These are phyloP conservation scores for Arabis alpina DNA, from an alignment of 345 rosid species.

Conservation along the genomic window DNA sequence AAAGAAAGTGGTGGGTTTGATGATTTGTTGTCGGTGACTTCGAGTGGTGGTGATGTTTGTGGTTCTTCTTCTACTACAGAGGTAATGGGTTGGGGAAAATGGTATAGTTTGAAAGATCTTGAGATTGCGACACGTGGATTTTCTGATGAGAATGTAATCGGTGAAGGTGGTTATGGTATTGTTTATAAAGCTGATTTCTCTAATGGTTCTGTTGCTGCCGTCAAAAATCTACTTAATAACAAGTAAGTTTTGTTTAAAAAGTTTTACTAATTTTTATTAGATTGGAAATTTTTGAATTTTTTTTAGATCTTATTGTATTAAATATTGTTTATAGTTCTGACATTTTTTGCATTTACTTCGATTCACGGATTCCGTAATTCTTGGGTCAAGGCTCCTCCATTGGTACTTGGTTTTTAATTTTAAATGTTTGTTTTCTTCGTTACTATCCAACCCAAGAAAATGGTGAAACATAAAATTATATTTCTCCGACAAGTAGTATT, in stretches of 20 bases:
- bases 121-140: slow-evolving; percentile 86
- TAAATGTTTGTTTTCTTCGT: slow-evolving; percentile 22
- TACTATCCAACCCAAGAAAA: slow-evolving; percentile 22
- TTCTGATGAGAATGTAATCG: slow-evolving; percentile 76
- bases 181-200: slow-evolving; percentile 75
- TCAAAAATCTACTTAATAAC: slow-evolving; percentile 86
- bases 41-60: slow-evolving; percentile 59
- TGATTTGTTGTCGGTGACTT: slow-evolving; percentile 50
- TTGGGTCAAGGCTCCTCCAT: slow-evolving; percentile 43
- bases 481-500: slow-evolving; percentile 27
- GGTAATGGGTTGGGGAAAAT: slow-evolving; percentile 86
- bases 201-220: slow-evolving; percentile 86
- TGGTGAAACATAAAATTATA: slow-evolving; percentile 21
- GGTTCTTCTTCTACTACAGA: slow-evolving; percentile 8
- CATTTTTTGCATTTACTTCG: slow-evolving; percentile 31
- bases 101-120: slow-evolving; percentile 86
- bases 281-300: not conserved
- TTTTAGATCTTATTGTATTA: slow-evolving; percentile 30
- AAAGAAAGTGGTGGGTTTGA: slow-evolving; percentile 43
- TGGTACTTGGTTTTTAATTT: slow-evolving; percentile 34
- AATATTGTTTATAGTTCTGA: slow-evolving; percentile 27
- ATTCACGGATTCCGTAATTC: slow-evolving; percentile 47
- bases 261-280: too few species aligned
- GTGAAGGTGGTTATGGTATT: slow-evolving; percentile 96
- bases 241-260: slow-evolving; percentile 53